Percentiles rank a stretch among this genome's conserved stretches.
Conservation (phyloP, 106 monocot species). For the Dioscorea alata region DNA sequence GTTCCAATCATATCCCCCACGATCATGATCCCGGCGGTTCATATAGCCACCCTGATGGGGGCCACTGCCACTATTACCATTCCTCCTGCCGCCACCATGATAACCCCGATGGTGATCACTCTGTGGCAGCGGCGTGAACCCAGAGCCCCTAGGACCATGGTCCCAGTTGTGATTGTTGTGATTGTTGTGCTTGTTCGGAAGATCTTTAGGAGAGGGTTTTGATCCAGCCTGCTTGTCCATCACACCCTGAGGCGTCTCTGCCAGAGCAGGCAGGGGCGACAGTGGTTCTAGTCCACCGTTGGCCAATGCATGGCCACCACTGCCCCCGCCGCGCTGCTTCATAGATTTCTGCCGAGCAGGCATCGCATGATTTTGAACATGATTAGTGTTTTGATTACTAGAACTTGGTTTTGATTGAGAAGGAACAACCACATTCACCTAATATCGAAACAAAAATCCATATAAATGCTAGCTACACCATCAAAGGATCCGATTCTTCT, state of each 20-base stretch:
- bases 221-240: neutral
- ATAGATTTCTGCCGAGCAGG: conserved; percentile 6
- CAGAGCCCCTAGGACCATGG: conserved; percentile 24
- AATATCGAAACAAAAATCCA: neutral
- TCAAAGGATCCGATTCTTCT: neutral
- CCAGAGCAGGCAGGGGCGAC: neutral
- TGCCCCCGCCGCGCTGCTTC: neutral
- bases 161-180: conserved; percentile 21
- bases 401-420: neutral
- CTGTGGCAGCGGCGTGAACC: conserved; percentile 24
- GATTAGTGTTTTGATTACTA: neutral
- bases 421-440: conserved; percentile 7
- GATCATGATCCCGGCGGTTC: conserved; percentile 33
- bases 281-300: neutral
- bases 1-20: conserved; percentile 35
- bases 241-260: neutral
- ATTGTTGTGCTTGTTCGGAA: neutral
- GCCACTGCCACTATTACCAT: conserved; percentile 11
- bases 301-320: neutral
- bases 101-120: conserved; percentile 33
- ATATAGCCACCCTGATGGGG: conserved; percentile 18
- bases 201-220: neutral
- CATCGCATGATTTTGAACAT: neutral
- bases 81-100: conserved; percentile 36
- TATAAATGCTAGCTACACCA: neutral